These are phyloP conservation scores for Ormosia emarginata DNA, from an alignment of 306 rosid genomes.

Conservation along the genomic window DNA sequence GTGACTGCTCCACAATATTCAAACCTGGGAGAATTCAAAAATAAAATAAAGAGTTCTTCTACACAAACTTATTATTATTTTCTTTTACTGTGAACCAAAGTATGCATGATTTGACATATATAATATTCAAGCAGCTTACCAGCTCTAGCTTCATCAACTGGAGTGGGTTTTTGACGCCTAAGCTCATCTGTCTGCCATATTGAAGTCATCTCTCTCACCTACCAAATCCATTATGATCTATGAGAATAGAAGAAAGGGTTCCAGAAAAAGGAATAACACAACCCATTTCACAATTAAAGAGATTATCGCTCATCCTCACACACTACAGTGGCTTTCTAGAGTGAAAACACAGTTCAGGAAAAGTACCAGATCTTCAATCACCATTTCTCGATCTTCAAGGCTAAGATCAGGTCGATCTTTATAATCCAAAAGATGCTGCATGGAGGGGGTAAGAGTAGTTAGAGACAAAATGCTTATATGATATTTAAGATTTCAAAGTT, in stretches of 20 bases:
- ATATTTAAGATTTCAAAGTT: constrained; percentile 10
- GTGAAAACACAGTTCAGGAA: constrained; percentile 26
- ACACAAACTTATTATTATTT: background rate
- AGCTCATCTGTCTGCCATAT: constrained; percentile 99
- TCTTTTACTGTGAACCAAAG: constrained; percentile 3
- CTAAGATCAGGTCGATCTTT: constrained; percentile 85
- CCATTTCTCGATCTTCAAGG: constrained; percentile 77
- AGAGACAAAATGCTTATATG: constrained; percentile 15
- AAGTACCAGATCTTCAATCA: constrained; percentile 91
- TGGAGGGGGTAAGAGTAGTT: constrained; percentile 6
- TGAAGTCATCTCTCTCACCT: constrained; percentile 96
- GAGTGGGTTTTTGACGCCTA: constrained; percentile 87
- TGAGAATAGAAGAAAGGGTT: constrained; percentile 11
- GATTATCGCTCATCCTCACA: constrained; percentile 9
- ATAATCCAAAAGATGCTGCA: constrained; percentile 83
- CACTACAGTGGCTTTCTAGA: constrained; percentile 16
- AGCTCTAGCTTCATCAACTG: constrained; percentile 97
- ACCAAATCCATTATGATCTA: constrained; percentile 23
- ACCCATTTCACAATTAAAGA: background rate
- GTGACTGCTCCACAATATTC: constrained; percentile 95
- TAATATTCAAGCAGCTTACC: constrained; percentile 47
- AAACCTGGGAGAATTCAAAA: constrained; percentile 51
- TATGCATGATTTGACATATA: constrained; percentile 13
- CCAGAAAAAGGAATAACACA: constrained; percentile 11
- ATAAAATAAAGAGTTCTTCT: background rate